These are phyloP conservation scores for Pseudogymnoascus sp. DNA, from an alignment of 2,329 filamentous ascomycete genomes.

Conservation along the genomic window DNA sequence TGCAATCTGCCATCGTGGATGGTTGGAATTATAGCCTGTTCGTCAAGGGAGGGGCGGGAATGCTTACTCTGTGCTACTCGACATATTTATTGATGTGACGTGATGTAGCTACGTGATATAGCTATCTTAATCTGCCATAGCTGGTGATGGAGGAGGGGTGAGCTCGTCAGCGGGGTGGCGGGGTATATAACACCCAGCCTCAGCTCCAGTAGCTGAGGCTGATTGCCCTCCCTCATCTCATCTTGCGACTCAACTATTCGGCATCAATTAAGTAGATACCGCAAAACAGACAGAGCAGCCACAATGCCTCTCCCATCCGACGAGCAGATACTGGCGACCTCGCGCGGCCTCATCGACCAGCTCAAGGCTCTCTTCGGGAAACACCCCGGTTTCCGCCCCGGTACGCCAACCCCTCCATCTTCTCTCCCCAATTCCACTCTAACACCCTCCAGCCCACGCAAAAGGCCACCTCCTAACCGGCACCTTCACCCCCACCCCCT, in stretches of 20 bases:
- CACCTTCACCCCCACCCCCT: constrained; percentile 41
- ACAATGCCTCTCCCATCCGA: constrained; percentile 41
- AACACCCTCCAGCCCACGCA: constrained; percentile 40
- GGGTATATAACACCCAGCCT: neutral
- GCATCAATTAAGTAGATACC: too few relatives aligned
- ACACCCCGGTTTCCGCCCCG: constrained; percentile 36
- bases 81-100: neutral
- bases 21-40: neutral
- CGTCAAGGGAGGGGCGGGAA: neutral
- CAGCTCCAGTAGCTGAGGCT: neutral
- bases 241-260: neutral
- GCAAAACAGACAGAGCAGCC: neutral
- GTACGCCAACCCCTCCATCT: constrained; percentile 20
- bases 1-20: neutral
- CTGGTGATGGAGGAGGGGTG: neutral
- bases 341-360: constrained; percentile 30
- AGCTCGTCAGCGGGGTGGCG: neutral
- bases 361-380: constrained; percentile 34
- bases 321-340: constrained; percentile 33
- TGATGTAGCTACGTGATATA: neutral
- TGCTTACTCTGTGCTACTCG: neutral
- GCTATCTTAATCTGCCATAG: too few relatives aligned
- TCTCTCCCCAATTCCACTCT: neutral
- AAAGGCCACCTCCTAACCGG: constrained; percentile 46
- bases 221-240: neutral